Evolutionary conservation across 2,329 filamentous ascomycete species (phyloP).

Genomic region (Paracoccidioides brasiliensis): DNA sequence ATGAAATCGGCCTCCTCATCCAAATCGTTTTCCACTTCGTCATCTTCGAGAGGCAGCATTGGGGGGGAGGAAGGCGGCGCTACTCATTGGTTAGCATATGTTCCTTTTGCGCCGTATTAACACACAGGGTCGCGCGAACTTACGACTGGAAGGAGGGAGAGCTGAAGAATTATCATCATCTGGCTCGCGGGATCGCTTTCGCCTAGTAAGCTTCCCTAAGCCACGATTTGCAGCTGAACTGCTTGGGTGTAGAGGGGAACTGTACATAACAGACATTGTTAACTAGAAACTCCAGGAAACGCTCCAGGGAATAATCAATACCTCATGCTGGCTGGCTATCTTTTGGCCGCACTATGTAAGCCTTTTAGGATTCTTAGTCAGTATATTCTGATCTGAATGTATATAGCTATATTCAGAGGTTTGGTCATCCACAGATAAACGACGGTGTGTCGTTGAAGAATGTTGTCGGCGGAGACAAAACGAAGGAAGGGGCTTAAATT

Average conservation of each 20-base stretch:
- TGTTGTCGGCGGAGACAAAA: neutral
- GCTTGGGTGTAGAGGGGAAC: slow-evolving; percentile 70
- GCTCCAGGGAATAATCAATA: slow-evolving; percentile 5
- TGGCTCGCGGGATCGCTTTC: slow-evolving; percentile 53
- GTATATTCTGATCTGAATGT: neutral
- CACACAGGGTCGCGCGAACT: slow-evolving; percentile 21
- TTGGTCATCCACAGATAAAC: neutral
- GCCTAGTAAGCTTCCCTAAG: slow-evolving; percentile 37
- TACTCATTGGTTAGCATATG: slow-evolving; percentile 11
- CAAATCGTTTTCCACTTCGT: slow-evolving; percentile 31
- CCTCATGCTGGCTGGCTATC: slow-evolving; percentile 16
- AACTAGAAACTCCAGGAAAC: slow-evolving; percentile 1
- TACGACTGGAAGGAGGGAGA: slow-evolving; percentile 50
- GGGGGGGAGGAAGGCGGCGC: slow-evolving; percentile 48
- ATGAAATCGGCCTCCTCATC: slow-evolving; percentile 46
- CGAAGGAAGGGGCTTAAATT: neutral
- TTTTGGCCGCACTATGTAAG: neutral
- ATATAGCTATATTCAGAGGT: too few species aligned
- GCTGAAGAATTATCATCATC: slow-evolving; percentile 50
- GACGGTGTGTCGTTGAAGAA: neutral
- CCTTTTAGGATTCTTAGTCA: neutral
- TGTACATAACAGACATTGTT: slow-evolving; percentile 29
- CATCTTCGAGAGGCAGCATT: slow-evolving; percentile 36
- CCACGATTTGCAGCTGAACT: slow-evolving; percentile 77
- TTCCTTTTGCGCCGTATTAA: slow-evolving; percentile 4